These are phyloP conservation scores for Aschersonia sp. DNA, from an alignment of 2,329 filamentous ascomycete species.

Conservation along the genomic window DNA sequence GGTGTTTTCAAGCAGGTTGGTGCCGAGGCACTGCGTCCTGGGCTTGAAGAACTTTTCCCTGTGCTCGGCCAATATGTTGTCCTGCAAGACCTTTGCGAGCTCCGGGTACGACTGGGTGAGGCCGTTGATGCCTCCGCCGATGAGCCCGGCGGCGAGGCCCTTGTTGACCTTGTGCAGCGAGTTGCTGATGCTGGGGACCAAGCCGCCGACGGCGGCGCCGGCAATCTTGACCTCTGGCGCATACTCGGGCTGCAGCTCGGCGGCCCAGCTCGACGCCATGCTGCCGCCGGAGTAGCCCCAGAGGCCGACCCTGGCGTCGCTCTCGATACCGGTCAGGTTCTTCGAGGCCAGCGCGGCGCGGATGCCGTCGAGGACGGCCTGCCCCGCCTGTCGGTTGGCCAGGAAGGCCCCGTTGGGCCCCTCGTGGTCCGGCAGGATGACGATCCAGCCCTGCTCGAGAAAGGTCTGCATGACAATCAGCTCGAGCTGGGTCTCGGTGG, in stretches of 20 bases:
- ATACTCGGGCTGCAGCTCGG: slow-evolving; percentile 12
- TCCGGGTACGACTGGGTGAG: slow-evolving; percentile 8
- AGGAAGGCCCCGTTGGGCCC: slow-evolving; percentile 27
- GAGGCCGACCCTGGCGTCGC: slow-evolving; percentile 21
- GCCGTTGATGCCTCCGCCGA: slow-evolving; percentile 9
- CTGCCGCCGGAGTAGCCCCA: slow-evolving; percentile 23
- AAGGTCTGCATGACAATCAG: slow-evolving; percentile 9
- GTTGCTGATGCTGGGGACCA: slow-evolving; percentile 8
- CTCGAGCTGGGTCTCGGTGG: slow-evolving; percentile 11
- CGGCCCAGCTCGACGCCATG: slow-evolving; percentile 10
- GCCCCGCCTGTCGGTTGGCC: slow-evolving; percentile 22
- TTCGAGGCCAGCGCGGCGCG: slow-evolving; percentile 21
- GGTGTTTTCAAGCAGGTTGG: not conserved
- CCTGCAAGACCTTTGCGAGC: slow-evolving; percentile 3
- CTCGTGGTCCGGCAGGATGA: slow-evolving; percentile 32
- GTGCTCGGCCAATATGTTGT: slow-evolving; percentile 7
- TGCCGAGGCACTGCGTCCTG: not conserved
- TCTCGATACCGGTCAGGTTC: slow-evolving; percentile 14
- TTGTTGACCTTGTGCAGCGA: slow-evolving; percentile 7
- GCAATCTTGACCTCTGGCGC: slow-evolving; percentile 11
- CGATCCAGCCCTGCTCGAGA: slow-evolving; percentile 29
- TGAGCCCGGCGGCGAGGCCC: slow-evolving; percentile 7
- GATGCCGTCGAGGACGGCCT: slow-evolving; percentile 27
- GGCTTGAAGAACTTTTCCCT: not conserved
- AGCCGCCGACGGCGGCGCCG: slow-evolving; percentile 12